Conservation (phyloP, 495 filamentous ascomycete species). For the Aspergillus leporis region DNA sequence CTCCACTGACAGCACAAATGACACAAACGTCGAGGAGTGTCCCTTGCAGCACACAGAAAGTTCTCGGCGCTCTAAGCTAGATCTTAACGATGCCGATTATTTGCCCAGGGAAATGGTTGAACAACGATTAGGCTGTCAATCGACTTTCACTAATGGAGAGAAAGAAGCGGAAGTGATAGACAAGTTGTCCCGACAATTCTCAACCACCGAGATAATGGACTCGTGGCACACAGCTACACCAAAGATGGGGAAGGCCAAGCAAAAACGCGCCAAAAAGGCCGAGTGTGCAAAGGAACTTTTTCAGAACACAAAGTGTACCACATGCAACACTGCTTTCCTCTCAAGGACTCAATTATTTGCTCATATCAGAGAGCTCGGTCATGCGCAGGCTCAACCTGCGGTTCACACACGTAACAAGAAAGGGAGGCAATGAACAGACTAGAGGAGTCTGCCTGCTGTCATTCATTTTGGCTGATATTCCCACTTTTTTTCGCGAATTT, state of each 20-base stretch:
- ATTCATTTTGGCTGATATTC: not conserved
- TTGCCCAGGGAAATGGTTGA: conserved; percentile 46
- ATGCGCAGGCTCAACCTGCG: conserved; percentile 48
- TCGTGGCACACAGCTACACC: conserved; percentile 27
- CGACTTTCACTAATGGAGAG: conserved; percentile 3
- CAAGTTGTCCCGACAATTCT: conserved; percentile 24
- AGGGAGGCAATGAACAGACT: conserved; percentile 12
- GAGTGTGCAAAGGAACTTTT: conserved; percentile 46
- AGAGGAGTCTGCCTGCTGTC: not conserved
- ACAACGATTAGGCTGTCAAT: conserved; percentile 20
- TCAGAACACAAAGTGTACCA: conserved; percentile 53
- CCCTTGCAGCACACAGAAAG: not conserved
- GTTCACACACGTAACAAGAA: conserved; percentile 33
- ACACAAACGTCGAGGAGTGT: not conserved
- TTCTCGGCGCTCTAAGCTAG: not conserved
- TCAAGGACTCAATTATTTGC: conserved; percentile 71
- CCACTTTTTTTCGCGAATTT: not conserved
- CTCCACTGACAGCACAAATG: not conserved
- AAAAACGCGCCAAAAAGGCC: conserved; percentile 80
- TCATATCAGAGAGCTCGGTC: conserved; percentile 66
- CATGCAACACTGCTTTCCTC: conserved; percentile 61
- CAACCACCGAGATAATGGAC: conserved; percentile 24
- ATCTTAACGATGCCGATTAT: conserved; percentile 44
- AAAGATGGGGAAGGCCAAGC: conserved; percentile 84
- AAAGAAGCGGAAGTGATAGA: conserved; percentile 13